Evolutionary conservation across 1,284 basidiomycete species (phyloP), one percentile per base, ranked within the genome.

Genomic region (Apiotrichum sp.): DNA sequence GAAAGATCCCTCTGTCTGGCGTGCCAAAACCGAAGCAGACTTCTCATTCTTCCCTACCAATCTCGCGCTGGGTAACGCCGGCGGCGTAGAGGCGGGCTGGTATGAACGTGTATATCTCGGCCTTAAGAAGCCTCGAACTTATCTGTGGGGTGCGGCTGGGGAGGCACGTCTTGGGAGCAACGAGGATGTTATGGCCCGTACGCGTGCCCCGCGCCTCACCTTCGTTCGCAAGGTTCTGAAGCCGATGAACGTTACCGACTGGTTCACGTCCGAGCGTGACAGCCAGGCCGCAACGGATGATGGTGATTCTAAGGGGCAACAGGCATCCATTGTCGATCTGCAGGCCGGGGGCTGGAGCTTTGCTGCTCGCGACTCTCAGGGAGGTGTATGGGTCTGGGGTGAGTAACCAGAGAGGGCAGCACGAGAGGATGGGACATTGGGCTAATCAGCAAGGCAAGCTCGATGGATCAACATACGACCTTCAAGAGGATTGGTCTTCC

Each of bases 321-420:
- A 10, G 47, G 32, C 10, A 11, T 8, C 35, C 3, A 31, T n/a
- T 44, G 86, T 92, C 34, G 83, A 80, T 57, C 75, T 92, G 34
- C 82, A 84, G 46, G 87, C n/a, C n/a, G n/a, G n/a, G n/a, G n/a
- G 89, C 70, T 89, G 88, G 89, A 65, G 67, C 48, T 73, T 71
- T 59, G 61, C 69, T 1, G 69, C 69, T 8, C 64, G 72, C 45
- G 88, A 90, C 71, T 85, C 85, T 2, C 75, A 81, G 50, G 89
- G 90, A 8, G 76, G 78, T 36, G 76, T 92, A 9, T 83, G 86
- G 73, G 87, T 87, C n/a, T 93, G 89, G 89, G 89, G 89, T 87
- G 69, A 59, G 66, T 64, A 29, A 29, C 29, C 3, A 29, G 29
- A 29, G 29, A 29, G 29, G 29, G 7, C 5, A 11, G 35, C 7